Conservation (phyloP, 768 basidiomycete species). For the Lactifluus rugatus region DNA sequence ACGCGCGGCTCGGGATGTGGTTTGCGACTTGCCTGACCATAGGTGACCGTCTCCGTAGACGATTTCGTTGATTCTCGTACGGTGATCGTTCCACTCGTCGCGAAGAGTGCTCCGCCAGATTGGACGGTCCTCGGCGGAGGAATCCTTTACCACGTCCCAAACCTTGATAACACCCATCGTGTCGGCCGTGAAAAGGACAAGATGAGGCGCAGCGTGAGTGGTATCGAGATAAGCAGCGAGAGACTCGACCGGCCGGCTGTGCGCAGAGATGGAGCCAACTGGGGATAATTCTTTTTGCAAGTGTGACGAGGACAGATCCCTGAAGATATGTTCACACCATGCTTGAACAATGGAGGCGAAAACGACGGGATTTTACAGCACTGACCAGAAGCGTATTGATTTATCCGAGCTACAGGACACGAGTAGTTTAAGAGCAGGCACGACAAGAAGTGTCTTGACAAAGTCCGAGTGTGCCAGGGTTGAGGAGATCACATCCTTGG, state of each 20-base stretch:
- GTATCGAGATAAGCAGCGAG: constrained; percentile 41
- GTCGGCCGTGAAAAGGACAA: constrained; percentile 70
- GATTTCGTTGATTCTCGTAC: constrained; percentile 77
- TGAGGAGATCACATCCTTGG: constrained; percentile 56
- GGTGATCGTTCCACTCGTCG: constrained; percentile 59
- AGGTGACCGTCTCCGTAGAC: constrained; percentile 56
- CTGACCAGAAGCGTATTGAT: constrained; percentile 76
- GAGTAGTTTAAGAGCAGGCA: constrained; percentile 56
- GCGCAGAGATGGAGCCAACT: constrained; percentile 65
- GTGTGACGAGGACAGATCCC: constrained; percentile 51
- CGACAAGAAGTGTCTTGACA: constrained; percentile 70
- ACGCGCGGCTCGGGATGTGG: neutral
- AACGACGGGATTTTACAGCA: constrained; percentile 1
- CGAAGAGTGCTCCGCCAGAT: constrained; percentile 44
- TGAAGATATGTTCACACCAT: constrained; percentile 23
- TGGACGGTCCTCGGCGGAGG: constrained; percentile 30
- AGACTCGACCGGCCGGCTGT: constrained; percentile 82
- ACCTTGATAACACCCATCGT: constrained; percentile 84
- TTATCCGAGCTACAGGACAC: constrained; percentile 90
- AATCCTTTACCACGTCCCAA: constrained; percentile 54
- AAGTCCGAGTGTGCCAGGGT: constrained; percentile 83
- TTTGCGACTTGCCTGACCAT: constrained; percentile 66
- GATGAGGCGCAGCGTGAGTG: constrained; percentile 27
- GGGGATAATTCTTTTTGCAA: constrained; percentile 37
- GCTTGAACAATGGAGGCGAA: neutral